These are phyloP conservation scores for Typha latifolia DNA, from an alignment of 176 grass and related monocot genomes.

Conservation along the genomic window DNA sequence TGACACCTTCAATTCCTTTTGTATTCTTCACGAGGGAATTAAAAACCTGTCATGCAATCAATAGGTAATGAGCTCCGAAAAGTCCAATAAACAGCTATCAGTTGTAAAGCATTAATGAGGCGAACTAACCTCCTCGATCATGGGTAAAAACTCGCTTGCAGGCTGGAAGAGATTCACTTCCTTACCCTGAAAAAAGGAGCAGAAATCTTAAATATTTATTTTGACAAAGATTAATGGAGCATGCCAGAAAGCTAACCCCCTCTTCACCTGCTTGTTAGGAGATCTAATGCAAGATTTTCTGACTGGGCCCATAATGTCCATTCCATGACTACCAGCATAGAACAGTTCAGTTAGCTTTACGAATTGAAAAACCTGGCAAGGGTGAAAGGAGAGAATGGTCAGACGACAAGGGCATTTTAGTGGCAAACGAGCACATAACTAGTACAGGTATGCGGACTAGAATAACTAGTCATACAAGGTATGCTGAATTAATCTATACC, in stretches of 20 bases:
- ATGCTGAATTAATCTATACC: constrained; percentile 21
- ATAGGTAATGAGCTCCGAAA: constrained; percentile 7
- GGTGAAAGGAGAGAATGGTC: constrained; percentile 1
- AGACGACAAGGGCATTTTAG: background rate
- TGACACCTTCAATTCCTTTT: constrained; percentile 39
- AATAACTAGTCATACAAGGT: background rate
- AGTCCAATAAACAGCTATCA: constrained; percentile 10
- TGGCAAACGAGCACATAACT: too few species aligned
- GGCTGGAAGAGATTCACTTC: constrained; percentile 91
- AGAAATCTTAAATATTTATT: too few species aligned
- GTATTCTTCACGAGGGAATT: constrained; percentile 27
- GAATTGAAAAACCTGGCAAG: constrained; percentile 46
- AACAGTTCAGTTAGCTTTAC: constrained; percentile 58
- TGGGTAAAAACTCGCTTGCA: constrained; percentile 86
- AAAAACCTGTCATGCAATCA: constrained; percentile 17
- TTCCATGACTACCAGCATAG: constrained; percentile 88
- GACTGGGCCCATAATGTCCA: constrained; percentile 72
- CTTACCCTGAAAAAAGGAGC: constrained; percentile 34
- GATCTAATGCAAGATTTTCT: background rate
- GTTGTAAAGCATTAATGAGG: background rate
- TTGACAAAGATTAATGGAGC: too few species aligned
- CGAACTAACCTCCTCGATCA: constrained; percentile 58
- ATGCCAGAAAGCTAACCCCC: too few species aligned
- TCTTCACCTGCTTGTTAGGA: too few species aligned
- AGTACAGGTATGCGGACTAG: too few species aligned